Evolutionary conservation across 1,139 yeast genomes (phyloP).

Genomic region (Scheffersomyces segobiensis): DNA sequence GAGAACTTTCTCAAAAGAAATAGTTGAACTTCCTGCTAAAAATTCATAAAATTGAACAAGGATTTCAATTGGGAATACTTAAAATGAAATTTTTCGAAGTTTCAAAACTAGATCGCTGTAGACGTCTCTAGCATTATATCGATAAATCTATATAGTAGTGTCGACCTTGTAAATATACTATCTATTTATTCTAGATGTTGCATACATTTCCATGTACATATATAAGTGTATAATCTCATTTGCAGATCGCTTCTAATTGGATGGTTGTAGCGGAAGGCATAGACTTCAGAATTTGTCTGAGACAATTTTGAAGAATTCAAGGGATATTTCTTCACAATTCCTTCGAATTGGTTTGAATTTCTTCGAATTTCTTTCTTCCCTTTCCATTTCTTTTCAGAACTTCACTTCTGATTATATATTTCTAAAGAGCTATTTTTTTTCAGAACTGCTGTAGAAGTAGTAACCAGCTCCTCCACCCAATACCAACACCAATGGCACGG

Average conservation of each 20-base stretch:
- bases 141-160: neutral
- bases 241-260: neutral
- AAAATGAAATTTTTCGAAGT: neutral
- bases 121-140: neutral
- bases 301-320: too few relatives aligned
- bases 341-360: too few relatives aligned
- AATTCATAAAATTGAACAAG: neutral
- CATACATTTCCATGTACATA: neutral
- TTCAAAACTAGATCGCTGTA: neutral
- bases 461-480: slow-evolving; percentile 15
- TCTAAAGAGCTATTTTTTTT: neutral
- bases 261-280: neutral
- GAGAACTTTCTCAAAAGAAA: neutral
- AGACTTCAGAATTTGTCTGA: neutral
- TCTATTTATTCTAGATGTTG: neutral
- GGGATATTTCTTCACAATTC: too few relatives aligned
- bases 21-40: neutral
- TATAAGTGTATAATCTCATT: neutral
- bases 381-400: too few relatives aligned
- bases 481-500: slow-evolving; percentile 12
- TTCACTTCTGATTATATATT: neutral
- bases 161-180: neutral
- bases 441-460: slow-evolving; percentile 6
- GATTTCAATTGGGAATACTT: too few relatives aligned
- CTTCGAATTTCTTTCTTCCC: too few relatives aligned